Base-by-base conservation (phyloP, 2,329 filamentous ascomycete species). In the Fusarium illudens region DNA sequence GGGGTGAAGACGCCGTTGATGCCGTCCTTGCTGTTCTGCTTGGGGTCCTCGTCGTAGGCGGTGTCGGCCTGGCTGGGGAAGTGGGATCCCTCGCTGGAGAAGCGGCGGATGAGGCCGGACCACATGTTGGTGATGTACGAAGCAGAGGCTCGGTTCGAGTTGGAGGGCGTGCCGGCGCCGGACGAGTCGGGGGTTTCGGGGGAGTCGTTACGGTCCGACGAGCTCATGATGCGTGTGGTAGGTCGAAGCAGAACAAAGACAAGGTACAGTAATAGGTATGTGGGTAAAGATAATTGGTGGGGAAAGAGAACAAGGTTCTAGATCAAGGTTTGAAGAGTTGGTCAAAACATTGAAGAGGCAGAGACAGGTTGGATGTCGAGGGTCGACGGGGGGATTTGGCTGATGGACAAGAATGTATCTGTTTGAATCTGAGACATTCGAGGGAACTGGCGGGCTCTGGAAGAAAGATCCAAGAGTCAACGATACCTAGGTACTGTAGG, bases 71-170 rank as follows among this genome's bases (percentile, higher is more conserved):
- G 75, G 65, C 70, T 73, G 36, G 68, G 64, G 58, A 79, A 73
- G 50, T 73, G 64, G 2, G 73, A 72, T 42, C 79, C 78, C 56
- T 87, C 84, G 11, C 84, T 80, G 25, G 86, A 88, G 72, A 93
- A 87, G 63, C 90, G 89, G 33, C 91, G 87, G 66, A 92, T 87
- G 53, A 93, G 82, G 17, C 90, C 90, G 32, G 88, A 87, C 73
- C 83, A 84, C 78, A 85, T 83, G 65, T 62, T 79, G 62, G 72
- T 64, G 34, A 77, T 62, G 56, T 75, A 76, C 42, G 68, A 71
- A 12, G 68, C 68, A 36, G 72, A 74, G 17, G 71, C 71, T 50
- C 68, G 71, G 52, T 72, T 67, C 32, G 62, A 37, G 62, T 62
- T 68, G 11, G 64, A 32, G 29, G 72, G 72, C n/a, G 72, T 74